Percentiles rank a stretch among this genome's conserved stretches.
Evolutionary conservation across 306 rosid genomes (phyloP).

Genomic region (Sicyos baderoa): DNA sequence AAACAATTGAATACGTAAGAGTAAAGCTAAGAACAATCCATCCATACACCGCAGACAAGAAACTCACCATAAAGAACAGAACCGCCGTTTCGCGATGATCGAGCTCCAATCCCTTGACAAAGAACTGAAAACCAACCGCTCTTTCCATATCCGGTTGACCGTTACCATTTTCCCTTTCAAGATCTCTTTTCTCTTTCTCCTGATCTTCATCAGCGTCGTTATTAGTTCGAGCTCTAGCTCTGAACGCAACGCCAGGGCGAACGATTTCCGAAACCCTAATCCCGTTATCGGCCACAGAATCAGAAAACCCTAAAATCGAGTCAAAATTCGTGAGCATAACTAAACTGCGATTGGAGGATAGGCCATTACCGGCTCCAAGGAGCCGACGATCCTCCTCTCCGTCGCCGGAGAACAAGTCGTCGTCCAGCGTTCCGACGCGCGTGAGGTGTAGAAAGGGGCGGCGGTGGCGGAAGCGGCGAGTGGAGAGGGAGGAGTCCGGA

Average conservation of each 20-base stretch:
- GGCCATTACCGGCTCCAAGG: constrained; percentile 37
- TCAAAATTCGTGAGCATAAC: constrained; percentile 33
- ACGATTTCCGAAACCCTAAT: constrained; percentile 41
- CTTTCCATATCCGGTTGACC: constrained; percentile 29
- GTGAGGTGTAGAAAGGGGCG: constrained; percentile 73
- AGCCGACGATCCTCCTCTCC: constrained; percentile 55
- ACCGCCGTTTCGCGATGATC: constrained; percentile 60
- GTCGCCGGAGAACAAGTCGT: constrained; percentile 77
- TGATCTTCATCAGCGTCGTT: constrained; percentile 11
- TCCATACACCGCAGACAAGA: constrained; percentile 66
- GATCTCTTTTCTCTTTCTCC: constrained; percentile 14
- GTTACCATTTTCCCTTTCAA: constrained; percentile 29
- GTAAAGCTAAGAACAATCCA: constrained; percentile 77
- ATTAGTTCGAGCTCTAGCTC: constrained; percentile 21
- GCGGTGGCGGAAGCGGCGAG: constrained; percentile 30
- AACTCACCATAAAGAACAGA: constrained; percentile 54
- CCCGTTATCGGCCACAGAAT: no score
- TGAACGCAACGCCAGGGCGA: constrained; percentile 55
- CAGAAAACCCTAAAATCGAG: constrained; percentile 44
- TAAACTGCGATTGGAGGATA: constrained; percentile 36
- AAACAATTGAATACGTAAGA: constrained; percentile 66
- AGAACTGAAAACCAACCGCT: constrained; percentile 45
- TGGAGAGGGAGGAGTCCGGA: constrained; percentile 23
- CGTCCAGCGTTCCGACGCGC: constrained; percentile 79
- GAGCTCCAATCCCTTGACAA: constrained; percentile 59